Base-by-base conservation (phyloP, 495 filamentous ascomycete species). In the Aspergillus saccharolyticus region DNA sequence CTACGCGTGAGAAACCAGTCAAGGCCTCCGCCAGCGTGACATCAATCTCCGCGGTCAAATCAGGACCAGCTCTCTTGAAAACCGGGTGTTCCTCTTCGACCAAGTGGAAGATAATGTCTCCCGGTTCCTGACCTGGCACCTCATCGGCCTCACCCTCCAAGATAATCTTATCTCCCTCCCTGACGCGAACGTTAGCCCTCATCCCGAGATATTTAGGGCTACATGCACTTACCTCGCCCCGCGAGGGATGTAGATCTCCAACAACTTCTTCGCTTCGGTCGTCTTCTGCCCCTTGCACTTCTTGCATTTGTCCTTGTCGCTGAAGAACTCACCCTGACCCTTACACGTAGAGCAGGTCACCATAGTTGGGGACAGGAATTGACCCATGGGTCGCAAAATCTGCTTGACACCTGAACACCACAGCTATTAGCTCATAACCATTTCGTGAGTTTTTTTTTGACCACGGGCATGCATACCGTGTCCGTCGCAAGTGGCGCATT, bases 81-180 rank as follows among this genome's bases (percentile, higher is more conserved):
- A 81, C 72, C 1, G 85, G 80, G 70, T 98, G 94, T 21, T 88
- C 83, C 56, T 86, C 83, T 76, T 97, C 91, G 2, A 85, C 80
- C 6, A 98, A 70, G 43, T 85, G 80, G 78, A 98, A 97, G 54
- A 97, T 79, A 58, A 98, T 90, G 65, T 97, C 89, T 48, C 94
- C 94, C 4, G 92, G 95, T 39, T 89, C 90, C 69, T 90, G 87
- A 63, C 90, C 91, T 1, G 94, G 95, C 17, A 86, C 78, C 68
- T 98, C 94, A 64, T 98, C 94, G 9, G 95, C 94, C 74, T 98
- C 95, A 48, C 94, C 93, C 69, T 94, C 86, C 21, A 97, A 75
- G 14, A 95, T 84, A 60, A 98, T 96, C 52, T 83, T 83, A 56
- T 97, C 94, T 55, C 93, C 93, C 69, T 94, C 84, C 55, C 83